phyloP scores from a whole-genome alignment of 164 flowering plant species.

The Vitis vinifera region DNA sequence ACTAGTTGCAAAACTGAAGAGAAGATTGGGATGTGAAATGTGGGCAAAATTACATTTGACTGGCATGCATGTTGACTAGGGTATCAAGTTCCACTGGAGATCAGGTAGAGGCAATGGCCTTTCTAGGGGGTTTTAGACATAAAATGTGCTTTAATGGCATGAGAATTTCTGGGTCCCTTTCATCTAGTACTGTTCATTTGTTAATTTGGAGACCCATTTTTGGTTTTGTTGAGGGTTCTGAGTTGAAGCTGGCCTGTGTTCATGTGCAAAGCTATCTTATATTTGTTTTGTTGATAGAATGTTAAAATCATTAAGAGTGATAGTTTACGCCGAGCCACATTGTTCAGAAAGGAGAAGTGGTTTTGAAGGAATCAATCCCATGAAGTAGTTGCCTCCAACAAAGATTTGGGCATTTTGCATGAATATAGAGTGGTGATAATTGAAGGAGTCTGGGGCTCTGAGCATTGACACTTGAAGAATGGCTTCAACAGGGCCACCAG shows the following conservation, averaged over 20 bases:
- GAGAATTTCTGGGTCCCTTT: constrained; percentile 22
- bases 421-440: no score
- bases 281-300: not conserved
- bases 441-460: no score
- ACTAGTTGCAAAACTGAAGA: no score
- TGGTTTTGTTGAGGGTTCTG: constrained; percentile 3
- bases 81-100: no score
- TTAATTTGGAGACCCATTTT: constrained; percentile 11
- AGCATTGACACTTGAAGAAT: no score
- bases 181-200: constrained; percentile 8
- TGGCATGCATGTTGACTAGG: no score
- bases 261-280: not conserved
- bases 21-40: no score
- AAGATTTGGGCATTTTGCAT: no score
- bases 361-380: not conserved
- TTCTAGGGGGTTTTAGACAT: not conserved
- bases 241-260: not conserved
- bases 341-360: constrained; percentile 1
- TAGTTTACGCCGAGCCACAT: constrained; percentile 3
- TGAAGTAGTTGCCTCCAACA: no score
- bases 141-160: not conserved
- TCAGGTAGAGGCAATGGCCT: no score
- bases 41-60: no score
- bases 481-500: no score
- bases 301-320: constrained; percentile 3